phyloP scores from a whole-genome alignment of 2,329 filamentous ascomycete genomes.

The Colletotrichum sidae region DNA sequence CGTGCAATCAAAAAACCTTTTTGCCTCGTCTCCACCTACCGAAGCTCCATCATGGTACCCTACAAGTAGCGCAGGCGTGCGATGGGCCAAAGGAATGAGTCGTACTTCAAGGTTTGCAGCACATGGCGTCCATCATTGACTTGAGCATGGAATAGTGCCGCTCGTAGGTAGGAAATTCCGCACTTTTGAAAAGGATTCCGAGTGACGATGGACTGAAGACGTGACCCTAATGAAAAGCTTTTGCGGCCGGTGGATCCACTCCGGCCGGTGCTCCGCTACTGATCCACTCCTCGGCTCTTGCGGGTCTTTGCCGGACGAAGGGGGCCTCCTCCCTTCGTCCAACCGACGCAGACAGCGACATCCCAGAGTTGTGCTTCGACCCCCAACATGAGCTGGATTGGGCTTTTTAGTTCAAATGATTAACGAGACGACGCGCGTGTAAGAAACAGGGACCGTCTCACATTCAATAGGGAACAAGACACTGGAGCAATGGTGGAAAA shows the following conservation, averaged over 20 bases:
- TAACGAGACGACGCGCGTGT: neutral
- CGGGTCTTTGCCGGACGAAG: slow-evolving; percentile 31
- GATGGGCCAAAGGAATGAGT: no score
- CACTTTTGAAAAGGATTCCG: no score
- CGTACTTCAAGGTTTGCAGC: no score
- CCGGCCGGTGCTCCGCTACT: no score
- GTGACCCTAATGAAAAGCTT: no score
- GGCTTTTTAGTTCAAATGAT: neutral
- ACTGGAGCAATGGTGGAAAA: neutral
- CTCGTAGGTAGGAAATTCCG: no score
- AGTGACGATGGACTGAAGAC: no score
- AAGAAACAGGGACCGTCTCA: neutral
- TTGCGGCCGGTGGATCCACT: no score
- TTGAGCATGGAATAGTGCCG: no score
- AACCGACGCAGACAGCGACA: slow-evolving; percentile 19
- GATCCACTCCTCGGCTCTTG: neutral
- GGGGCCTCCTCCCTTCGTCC: slow-evolving; percentile 5
- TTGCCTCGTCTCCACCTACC: slow-evolving; percentile 14
- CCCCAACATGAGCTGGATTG: neutral
- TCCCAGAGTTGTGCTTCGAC: neutral
- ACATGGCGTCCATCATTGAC: no score
- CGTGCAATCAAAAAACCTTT: slow-evolving; percentile 26
- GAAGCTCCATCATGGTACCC: neutral
- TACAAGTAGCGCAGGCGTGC: no score
- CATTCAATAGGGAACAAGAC: neutral